A percentile compares a stretch with the other conserved stretches of the same genome.
Evolutionary conservation across 257 asterid species (phyloP).

Genomic region (Jacaranda mimosifolia): DNA sequence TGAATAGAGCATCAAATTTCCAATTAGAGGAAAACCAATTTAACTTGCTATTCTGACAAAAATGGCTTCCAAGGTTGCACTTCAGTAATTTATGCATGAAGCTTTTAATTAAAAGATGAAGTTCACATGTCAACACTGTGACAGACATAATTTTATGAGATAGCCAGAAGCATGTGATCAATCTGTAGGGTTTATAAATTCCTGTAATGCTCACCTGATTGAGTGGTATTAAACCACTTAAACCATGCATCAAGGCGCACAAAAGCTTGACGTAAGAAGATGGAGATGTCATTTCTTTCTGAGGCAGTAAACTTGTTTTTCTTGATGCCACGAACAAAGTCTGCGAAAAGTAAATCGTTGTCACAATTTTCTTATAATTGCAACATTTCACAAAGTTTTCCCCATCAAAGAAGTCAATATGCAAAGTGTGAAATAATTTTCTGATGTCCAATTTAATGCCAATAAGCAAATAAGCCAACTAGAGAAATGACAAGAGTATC

Average conservation of each 20-base stretch:
- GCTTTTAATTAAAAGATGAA: background rate
- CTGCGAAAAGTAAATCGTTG: slow-evolving; percentile 49
- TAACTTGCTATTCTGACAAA: slow-evolving; percentile 33
- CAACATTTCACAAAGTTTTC: slow-evolving; percentile 21
- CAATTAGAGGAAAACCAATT: slow-evolving; percentile 17
- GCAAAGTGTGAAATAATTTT: slow-evolving; percentile 16
- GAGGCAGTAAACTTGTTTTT: slow-evolving; percentile 67
- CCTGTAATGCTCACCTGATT: slow-evolving; percentile 66
- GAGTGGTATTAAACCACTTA: slow-evolving; percentile 93
- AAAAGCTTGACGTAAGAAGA: slow-evolving; percentile 78
- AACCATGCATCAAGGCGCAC: slow-evolving; percentile 96
- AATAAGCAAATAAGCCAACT: slow-evolving; percentile 1
- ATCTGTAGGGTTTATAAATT: slow-evolving; percentile 23
- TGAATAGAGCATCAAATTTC: slow-evolving; percentile 31
- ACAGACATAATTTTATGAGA: background rate
- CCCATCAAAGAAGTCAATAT: background rate
- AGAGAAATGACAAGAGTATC: slow-evolving; percentile 4
- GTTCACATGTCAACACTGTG: slow-evolving; percentile 17
- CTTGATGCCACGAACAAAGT: slow-evolving; percentile 72
- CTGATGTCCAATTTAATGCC: slow-evolving; percentile 17
- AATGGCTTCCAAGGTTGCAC: slow-evolving; percentile 30
- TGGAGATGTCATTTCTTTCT: slow-evolving; percentile 65
- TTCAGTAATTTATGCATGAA: slow-evolving; percentile 24
- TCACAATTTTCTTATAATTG: slow-evolving; percentile 4
- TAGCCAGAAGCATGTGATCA: slow-evolving; percentile 22